phyloP scores from a whole-genome alignment of 495 filamentous ascomycete genomes.

The Lepraria neglecta region DNA sequence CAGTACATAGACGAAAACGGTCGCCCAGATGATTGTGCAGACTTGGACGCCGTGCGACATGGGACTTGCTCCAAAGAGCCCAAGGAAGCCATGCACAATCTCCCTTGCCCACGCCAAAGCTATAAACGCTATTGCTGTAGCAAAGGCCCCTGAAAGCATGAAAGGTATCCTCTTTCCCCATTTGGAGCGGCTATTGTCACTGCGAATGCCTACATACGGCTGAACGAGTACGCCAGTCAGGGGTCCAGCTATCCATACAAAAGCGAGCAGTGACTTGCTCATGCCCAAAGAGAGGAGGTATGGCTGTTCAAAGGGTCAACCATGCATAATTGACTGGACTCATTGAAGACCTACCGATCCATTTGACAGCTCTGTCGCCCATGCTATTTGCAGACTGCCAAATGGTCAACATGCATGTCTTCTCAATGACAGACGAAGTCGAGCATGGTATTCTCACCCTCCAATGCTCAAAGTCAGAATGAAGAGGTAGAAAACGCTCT shows the following conservation, averaged over 20 bases:
- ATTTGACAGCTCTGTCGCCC: conserved; percentile 85
- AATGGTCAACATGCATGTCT: conserved; percentile 8
- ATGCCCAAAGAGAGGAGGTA: conserved; percentile 72
- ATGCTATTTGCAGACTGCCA: conserved; percentile 76
- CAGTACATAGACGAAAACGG: conserved; percentile 75
- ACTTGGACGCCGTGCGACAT: conserved; percentile 54
- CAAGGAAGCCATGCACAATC: conserved; percentile 61
- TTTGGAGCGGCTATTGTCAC: conserved; percentile 71
- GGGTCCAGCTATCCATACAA: conserved; percentile 92
- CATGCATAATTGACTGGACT: too few relatives aligned
- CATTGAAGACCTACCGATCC: conserved; percentile 53
- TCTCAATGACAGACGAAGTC: conserved; percentile 4
- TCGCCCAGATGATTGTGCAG: conserved; percentile 62
- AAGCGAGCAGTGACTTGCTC: conserved; percentile 85
- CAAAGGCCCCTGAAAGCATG: conserved; percentile 68
- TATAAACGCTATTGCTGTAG: conserved; percentile 68
- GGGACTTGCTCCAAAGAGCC: conserved; percentile 62
- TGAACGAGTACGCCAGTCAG: conserved; percentile 82
- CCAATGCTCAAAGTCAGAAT: conserved; percentile 77
- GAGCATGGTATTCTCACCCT: conserved; percentile 45
- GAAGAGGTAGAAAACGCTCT: conserved; percentile 76
- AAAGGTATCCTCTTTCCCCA: conserved; percentile 88
- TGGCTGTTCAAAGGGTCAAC: conserved; percentile 35
- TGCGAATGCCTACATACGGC: conserved; percentile 87
- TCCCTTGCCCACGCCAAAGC: conserved; percentile 77